A percentile compares a stretch with the other conserved stretches of the same genome.
phyloP scores from a whole-genome alignment of 352 stramenopile species.

The Phytopythium vexans region DNA sequence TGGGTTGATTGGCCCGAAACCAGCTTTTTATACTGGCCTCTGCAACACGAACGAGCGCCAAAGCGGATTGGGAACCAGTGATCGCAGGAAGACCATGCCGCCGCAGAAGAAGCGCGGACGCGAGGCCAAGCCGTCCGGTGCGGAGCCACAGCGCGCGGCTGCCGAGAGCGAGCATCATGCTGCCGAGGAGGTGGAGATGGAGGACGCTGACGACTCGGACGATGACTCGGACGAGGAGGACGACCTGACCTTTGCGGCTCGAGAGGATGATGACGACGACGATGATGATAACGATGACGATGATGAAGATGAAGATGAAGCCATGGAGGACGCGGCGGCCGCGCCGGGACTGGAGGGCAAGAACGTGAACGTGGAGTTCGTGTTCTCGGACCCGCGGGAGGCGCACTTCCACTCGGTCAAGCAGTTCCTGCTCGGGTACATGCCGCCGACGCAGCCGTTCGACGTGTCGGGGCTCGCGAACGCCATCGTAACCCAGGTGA shows the following conservation, averaged over 20 bases:
- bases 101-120: constrained; percentile 35
- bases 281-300: constrained; percentile 43
- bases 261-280: constrained; percentile 18
- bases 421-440: constrained; percentile 73
- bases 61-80: constrained; percentile 7
- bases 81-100: constrained; percentile 14
- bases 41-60: neutral
- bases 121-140: constrained; percentile 11
- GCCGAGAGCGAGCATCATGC: constrained; percentile 11
- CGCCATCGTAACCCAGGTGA: constrained; percentile 70
- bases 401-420: constrained; percentile 85
- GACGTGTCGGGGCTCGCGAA: constrained; percentile 80
- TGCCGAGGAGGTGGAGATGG: constrained; percentile 36
- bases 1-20: constrained; percentile 5
- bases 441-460: constrained; percentile 74
- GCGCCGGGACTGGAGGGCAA: constrained; percentile 12
- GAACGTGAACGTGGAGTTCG: constrained; percentile 76
- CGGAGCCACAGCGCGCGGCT: constrained; percentile 6
- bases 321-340: constrained; percentile 29
- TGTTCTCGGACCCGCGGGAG: constrained; percentile 80
- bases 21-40: neutral
- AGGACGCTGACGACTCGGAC: constrained; percentile 33
- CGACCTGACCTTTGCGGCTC: constrained; percentile 57
- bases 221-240: constrained; percentile 43
- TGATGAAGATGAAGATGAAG: constrained; percentile 57